A percentile compares a stretch with the other conserved stretches of the same genome.
phyloP scores from a whole-genome alignment of 2,329 filamentous ascomycete genomes.

The Aspergillus novofumigatus region DNA sequence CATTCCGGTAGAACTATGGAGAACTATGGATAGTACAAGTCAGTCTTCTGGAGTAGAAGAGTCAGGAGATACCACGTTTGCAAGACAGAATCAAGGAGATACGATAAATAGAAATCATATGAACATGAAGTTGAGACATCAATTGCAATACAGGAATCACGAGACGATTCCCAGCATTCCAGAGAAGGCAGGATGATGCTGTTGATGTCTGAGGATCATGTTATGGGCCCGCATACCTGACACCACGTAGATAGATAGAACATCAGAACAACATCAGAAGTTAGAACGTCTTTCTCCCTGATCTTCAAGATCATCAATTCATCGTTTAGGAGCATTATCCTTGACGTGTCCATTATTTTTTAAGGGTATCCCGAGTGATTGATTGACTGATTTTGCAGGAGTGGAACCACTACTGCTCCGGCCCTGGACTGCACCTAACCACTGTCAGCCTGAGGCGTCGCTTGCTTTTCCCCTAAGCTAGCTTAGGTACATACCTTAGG shows the following conservation, averaged over 20 bases:
- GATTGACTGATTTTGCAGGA: background rate
- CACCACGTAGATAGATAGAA: background rate
- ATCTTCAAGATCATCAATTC: background rate
- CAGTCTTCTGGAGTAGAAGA: background rate
- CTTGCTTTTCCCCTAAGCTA: too few species aligned
- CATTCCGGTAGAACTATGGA: background rate
- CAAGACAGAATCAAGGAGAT: background rate
- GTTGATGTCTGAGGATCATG: background rate
- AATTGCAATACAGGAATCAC: background rate
- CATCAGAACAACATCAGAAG: background rate
- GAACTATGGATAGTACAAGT: background rate
- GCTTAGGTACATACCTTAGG: too few species aligned
- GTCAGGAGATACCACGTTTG: background rate
- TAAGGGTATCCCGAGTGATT: background rate
- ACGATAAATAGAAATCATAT: background rate
- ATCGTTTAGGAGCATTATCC: too few species aligned
- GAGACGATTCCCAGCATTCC: constrained; percentile 7
- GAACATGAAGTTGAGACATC: background rate
- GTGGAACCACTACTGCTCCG: background rate
- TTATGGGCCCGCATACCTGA: background rate
- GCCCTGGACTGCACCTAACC: background rate
- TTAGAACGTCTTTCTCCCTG: constrained; percentile 2
- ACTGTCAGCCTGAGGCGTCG: background rate
- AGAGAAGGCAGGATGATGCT: constrained; percentile 1
- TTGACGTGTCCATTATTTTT: too few species aligned